phyloP scores from a whole-genome alignment of 805 yeast genomes.

The Pichia occidentalis region DNA sequence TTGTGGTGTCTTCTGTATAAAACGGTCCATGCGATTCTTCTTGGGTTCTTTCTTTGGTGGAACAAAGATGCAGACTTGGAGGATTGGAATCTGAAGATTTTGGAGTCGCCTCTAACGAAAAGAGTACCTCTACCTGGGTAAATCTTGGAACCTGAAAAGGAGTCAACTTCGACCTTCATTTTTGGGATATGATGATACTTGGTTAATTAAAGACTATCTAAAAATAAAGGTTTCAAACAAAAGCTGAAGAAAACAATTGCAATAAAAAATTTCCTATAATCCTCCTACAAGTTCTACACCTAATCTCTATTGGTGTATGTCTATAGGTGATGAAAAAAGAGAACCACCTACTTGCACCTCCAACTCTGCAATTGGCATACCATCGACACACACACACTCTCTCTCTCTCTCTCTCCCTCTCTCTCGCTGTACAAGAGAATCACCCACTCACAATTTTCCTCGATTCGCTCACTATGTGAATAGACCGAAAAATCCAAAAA shows the following conservation, averaged over 20 bases:
- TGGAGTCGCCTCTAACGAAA: constrained; percentile 99
- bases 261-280: no score
- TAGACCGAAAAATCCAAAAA: no score
- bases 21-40: constrained; percentile 99
- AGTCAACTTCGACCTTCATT: constrained; percentile 99
- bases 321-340: no score
- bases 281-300: no score
- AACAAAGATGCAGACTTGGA: constrained; percentile 96
- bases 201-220: neutral
- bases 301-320: no score
- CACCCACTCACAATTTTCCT: no score
- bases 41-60: constrained; percentile 99
- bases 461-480: no score
- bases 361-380: no score
- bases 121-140: constrained; percentile 99
- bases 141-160: constrained; percentile 98
- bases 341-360: no score
- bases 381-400: no score
- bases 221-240: neutral
- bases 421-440: no score
- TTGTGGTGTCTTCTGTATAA: constrained; percentile 99
- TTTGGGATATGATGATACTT: constrained; percentile 10
- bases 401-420: no score
- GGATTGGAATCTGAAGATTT: constrained; percentile 98
- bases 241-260: neutral